Conservation (phyloP, 225 moss, liverwort and hornwort species). For the Physcomitrellopsis africana region DNA sequence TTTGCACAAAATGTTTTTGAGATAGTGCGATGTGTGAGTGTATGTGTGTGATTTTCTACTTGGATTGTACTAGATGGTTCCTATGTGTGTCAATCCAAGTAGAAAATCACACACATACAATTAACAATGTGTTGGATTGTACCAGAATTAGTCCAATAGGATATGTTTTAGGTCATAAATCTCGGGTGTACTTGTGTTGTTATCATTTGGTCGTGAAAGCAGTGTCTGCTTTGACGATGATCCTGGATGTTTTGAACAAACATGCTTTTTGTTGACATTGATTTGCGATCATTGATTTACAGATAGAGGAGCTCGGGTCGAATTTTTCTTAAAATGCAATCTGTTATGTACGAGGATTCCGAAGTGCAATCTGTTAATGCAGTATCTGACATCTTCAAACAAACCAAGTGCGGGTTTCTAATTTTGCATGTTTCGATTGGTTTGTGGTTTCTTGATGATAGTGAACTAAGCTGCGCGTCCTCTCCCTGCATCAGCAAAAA, state of each 20-base stretch:
- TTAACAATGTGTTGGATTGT: too few species aligned
- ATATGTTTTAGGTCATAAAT: too few species aligned
- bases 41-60: too few species aligned
- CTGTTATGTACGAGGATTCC: constrained; percentile 28
- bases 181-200: too few species aligned
- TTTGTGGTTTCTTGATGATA: neutral
- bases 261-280: constrained; percentile 11
- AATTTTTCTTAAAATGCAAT: constrained; percentile 20
- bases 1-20: too few species aligned
- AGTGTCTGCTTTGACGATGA: neutral
- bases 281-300: constrained; percentile 20
- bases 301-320: constrained; percentile 37
- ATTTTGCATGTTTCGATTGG: neutral
- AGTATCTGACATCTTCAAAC: constrained; percentile 42
- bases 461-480: too few species aligned
- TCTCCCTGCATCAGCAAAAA: too few species aligned
- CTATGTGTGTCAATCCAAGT: too few species aligned
- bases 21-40: too few species aligned
- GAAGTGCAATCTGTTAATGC: constrained; percentile 39
- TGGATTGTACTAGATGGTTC: too few species aligned
- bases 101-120: too few species aligned
- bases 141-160: too few species aligned
- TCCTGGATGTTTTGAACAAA: neutral
- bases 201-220: neutral
- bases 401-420: constrained; percentile 36